Evolutionary conservation across 108 stramenopile species (phyloP), one percentile per base, ranked within the genome.

Genomic region (Nitzschia inconspicua): DNA sequence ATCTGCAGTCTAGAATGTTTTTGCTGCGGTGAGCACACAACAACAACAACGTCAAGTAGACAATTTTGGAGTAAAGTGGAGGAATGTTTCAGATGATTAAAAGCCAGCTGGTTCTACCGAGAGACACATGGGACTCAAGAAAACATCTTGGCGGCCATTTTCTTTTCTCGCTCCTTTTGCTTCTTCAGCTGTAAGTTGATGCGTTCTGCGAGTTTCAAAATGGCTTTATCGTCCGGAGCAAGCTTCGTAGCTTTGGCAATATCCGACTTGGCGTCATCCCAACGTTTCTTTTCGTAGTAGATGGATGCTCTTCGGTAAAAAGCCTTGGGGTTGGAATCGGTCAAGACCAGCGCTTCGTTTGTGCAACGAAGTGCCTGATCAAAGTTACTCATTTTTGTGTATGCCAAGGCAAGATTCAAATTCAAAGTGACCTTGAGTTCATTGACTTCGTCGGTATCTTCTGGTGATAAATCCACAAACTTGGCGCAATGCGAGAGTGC

Each of bases 121-220:
- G n/a, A n/a, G n/a, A n/a, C n/a, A n/a, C n/a, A n/a, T n/a, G n/a
- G n/a, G n/a, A n/a, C n/a, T n/a, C n/a, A n/a, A n/a, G n/a, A n/a
- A 67, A 81, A 81, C 80, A 81, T 81, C 36, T 81, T 81, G 47
- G 75, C 65, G 8, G 80, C 76, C 76, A 81, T 77, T 47, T 73
- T 76, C 73, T 75, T 77, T 57, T 81, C 71, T 60, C 77, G 77
- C 26, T 34, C 42, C 54, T 81, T 81, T 48, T 81, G 74, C 49
- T 70, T 53, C 20, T 63, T 48, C 32, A 77, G 39, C 59, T 81
- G 75, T 48, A 72, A 48, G 35, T 81, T 76, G 13, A 81, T 56
- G 44, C 59, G 48, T 16, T 53, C 54, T 50, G 31, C 52, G 2
- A 81, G 48, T 35, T 81, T 81, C 40, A 74, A 65, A 19, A 77